phyloP scores from a whole-genome alignment of 1,284 basidiomycete species.

The Moniliella sp. region DNA sequence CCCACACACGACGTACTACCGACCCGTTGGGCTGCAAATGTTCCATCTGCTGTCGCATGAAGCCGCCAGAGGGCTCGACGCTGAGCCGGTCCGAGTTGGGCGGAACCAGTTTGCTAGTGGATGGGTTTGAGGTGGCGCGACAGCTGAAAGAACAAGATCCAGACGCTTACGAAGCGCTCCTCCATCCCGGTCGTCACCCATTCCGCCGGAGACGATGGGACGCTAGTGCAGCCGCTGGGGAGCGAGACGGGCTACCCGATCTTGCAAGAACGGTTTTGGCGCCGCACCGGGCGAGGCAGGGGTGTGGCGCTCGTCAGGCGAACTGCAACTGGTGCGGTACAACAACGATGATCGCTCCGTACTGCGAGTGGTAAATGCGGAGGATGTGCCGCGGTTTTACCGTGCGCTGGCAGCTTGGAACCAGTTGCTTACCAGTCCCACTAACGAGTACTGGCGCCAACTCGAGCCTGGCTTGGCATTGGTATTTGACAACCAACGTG shows the following conservation, averaged over 20 bases:
- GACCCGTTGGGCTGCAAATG: conserved; percentile 63
- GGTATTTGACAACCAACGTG: conserved; percentile 78
- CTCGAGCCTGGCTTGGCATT: conserved; percentile 64
- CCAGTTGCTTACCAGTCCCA: conserved; percentile 49
- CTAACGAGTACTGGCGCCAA: conserved; percentile 77
- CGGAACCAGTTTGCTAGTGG: conserved; percentile 69
- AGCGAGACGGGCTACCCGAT: conserved; percentile 15
- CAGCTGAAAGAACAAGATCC: conserved; percentile 55
- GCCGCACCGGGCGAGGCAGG: neutral
- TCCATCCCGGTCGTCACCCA: conserved; percentile 57
- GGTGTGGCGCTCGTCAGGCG: conserved; percentile 36
- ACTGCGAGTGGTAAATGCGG: conserved; percentile 5
- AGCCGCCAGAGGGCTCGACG: conserved; percentile 2
- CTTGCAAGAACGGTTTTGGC: conserved; percentile 39
- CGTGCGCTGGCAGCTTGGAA: conserved; percentile 56
- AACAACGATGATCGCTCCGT: conserved; percentile 65
- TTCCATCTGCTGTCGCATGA: conserved; percentile 62
- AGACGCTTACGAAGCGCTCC: conserved; percentile 50
- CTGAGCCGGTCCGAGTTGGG: conserved; percentile 40
- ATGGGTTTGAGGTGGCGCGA: conserved; percentile 75
- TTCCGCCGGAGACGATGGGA: conserved; percentile 42
- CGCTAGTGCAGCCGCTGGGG: conserved; percentile 16
- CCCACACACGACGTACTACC: conserved; percentile 76
- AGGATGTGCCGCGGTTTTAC: conserved; percentile 43
- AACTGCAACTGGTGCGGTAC: conserved; percentile 62